Percentiles rank a stretch among this genome's conserved stretches.
phyloP scores from a whole-genome alignment of 2,329 filamentous ascomycete genomes.

The Pestalotiopsis sp. region DNA sequence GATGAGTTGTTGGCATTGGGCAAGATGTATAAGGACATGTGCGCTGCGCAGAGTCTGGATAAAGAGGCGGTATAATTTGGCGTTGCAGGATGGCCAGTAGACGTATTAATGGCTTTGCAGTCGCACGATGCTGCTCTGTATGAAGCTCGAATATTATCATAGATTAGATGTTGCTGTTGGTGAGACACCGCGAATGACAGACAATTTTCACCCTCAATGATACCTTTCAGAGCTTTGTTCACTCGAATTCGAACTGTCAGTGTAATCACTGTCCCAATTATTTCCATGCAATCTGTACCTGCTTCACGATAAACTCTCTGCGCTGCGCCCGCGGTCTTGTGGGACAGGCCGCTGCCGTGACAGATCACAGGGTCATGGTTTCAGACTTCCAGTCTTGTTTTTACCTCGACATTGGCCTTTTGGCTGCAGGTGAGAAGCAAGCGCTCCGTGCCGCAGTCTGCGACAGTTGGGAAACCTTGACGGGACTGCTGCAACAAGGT shows the following conservation, averaged over 20 bases:
- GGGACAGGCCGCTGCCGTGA: too few relatives aligned
- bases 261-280: too few relatives aligned
- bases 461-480: not conserved
- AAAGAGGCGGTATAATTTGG: not conserved
- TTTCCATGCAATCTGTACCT: too few relatives aligned
- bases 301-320: too few relatives aligned
- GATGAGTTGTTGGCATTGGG: conserved; percentile 38
- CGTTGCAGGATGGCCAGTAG: not conserved
- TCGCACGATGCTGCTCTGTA: not conserved
- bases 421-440: not conserved
- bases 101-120: not conserved
- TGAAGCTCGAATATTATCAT: too few relatives aligned
- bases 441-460: not conserved
- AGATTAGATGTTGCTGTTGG: too few relatives aligned
- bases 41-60: conserved; percentile 1
- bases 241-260: too few relatives aligned
- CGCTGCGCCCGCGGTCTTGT: too few relatives aligned
- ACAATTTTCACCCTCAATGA: too few relatives aligned
- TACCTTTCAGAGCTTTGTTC: too few relatives aligned
- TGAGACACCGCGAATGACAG: too few relatives aligned
- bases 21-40: conserved; percentile 2
- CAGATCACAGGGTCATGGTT: too few relatives aligned
- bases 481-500: not conserved
- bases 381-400: not conserved
- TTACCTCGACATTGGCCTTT: not conserved